Base-by-base conservation (phyloP, 177 flowering plant genomes). In the Telopea speciosissima region DNA sequence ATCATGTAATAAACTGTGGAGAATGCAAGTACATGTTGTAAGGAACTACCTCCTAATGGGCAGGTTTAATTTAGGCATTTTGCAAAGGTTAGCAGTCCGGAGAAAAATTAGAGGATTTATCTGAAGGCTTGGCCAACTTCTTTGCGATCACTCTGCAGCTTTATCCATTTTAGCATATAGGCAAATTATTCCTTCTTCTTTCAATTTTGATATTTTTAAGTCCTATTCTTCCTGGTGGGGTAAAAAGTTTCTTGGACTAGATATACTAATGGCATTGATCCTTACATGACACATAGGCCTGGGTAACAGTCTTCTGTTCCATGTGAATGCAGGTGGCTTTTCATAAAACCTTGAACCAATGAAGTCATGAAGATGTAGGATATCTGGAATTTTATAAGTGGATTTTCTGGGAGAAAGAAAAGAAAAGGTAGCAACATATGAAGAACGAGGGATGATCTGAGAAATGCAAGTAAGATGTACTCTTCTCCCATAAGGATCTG, bases 311-410 rank as follows among this genome's bases (percentile, higher is more conserved):
- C 42, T 0, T 19, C 22, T 24, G 3, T 67, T 49, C 61, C 60
- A 24, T 49, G n/a, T 17, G 11, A 16, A 25, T 72, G 69, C 72
- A 76, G 79, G 79, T 72, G 36, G 75, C 79, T 40, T 76, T 68
- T 62, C 79, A 76, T 21, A 76, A 76, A 52, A 68, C 79, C 3
- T 45, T 76, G 28, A 76, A 76, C 66, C 72, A 65, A 9, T 68
- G 67, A 68, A 54, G 31, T 63, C 40, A 63, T 63, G n/a, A 6
- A 28, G 66, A 19, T 28, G 42, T 63, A 63, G 40, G 21, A 8
- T 24, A n/a, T 26, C n/a, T 28, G 66, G 65, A 25, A 62, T 23
- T 61, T 62, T 28, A 10, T 17, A 3, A 22, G 11, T 33, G 67
- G 45, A 16, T 36, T 36, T 33, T 36, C 67, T 62, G 14, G 44